Evolutionary conservation across 139 green algal genomes (phyloP).

Genomic region (Mesotaenium endlicherianum): DNA sequence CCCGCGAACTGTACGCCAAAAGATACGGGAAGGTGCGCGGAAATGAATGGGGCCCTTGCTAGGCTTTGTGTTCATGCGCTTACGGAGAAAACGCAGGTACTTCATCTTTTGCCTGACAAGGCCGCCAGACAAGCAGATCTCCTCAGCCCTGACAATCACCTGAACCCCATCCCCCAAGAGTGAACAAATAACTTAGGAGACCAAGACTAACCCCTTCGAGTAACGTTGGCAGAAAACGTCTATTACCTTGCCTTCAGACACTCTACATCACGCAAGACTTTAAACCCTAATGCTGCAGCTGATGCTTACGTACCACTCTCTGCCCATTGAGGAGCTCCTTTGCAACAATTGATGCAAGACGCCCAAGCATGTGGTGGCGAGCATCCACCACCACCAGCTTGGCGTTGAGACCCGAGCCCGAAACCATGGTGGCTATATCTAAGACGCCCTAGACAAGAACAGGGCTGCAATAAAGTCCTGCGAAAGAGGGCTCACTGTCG

Average conservation of each 20-base stretch:
- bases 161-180: conserved; percentile 60
- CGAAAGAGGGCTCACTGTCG: background rate
- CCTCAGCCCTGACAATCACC: conserved; percentile 86
- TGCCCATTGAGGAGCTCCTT: conserved; percentile 97
- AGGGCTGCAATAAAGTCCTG: conserved; percentile 37
- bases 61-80: conserved; percentile 94
- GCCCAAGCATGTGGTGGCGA: conserved; percentile 93
- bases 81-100: conserved; percentile 61
- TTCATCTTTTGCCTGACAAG: conserved; percentile 96
- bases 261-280: no score
- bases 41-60: conserved; percentile 90
- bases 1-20: conserved; percentile 86
- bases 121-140: conserved; percentile 92
- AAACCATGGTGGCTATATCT: conserved; percentile 53
- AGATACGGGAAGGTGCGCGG: conserved; percentile 82
- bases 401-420: conserved; percentile 18
- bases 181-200: no score
- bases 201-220: no score
- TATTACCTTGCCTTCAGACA: no score
- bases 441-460: conserved; percentile 54
- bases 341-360: conserved; percentile 89
- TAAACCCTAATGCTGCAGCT: background rate
- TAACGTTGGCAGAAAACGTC: no score
- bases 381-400: conserved; percentile 81
- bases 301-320: conserved; percentile 72